phyloP scores from a whole-genome alignment of 352 stramenopile genomes.

The Pythium periplocum region DNA sequence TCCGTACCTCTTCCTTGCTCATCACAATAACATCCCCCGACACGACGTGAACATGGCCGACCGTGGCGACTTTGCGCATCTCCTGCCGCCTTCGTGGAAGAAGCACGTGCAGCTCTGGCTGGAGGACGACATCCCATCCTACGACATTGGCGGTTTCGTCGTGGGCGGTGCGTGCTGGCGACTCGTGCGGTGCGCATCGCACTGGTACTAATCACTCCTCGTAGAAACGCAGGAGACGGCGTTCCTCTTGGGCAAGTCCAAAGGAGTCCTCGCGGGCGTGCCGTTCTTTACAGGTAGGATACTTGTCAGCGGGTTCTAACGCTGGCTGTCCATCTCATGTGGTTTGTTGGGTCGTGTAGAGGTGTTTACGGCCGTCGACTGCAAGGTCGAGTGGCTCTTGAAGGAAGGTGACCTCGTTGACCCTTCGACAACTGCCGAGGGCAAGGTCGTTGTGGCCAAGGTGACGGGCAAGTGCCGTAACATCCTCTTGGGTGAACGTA shows the following conservation, averaged over 20 bases:
- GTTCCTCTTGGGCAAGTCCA: slow-evolving; percentile 90
- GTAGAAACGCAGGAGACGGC: slow-evolving; percentile 75
- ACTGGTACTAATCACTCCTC: slow-evolving; percentile 6
- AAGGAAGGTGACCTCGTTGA: slow-evolving; percentile 61
- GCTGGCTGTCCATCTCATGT: neutral
- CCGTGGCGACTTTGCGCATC: slow-evolving; percentile 49
- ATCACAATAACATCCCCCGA: too few species aligned
- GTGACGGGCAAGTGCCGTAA: slow-evolving; percentile 93
- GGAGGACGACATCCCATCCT: slow-evolving; percentile 94
- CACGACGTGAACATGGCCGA: slow-evolving; percentile 2
- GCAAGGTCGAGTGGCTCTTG: slow-evolving; percentile 89
- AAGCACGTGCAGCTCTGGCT: slow-evolving; percentile 92
- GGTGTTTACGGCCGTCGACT: slow-evolving; percentile 91
- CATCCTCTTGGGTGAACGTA: slow-evolving; percentile 95
- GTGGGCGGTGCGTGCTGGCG: slow-evolving; percentile 67
- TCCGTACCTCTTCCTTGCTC: too few species aligned
- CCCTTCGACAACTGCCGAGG: slow-evolving; percentile 26
- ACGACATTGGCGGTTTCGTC: slow-evolving; percentile 98
- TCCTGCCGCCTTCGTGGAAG: slow-evolving; percentile 77
- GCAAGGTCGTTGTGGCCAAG: slow-evolving; percentile 90
- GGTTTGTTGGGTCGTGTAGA: slow-evolving; percentile 26
- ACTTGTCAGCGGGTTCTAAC: neutral
- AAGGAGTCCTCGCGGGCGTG: slow-evolving; percentile 91
- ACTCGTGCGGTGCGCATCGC: neutral
- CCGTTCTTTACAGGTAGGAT: slow-evolving; percentile 89